Conservation (phyloP, 768 basidiomycete genomes). For the Mycena polygramma region DNA sequence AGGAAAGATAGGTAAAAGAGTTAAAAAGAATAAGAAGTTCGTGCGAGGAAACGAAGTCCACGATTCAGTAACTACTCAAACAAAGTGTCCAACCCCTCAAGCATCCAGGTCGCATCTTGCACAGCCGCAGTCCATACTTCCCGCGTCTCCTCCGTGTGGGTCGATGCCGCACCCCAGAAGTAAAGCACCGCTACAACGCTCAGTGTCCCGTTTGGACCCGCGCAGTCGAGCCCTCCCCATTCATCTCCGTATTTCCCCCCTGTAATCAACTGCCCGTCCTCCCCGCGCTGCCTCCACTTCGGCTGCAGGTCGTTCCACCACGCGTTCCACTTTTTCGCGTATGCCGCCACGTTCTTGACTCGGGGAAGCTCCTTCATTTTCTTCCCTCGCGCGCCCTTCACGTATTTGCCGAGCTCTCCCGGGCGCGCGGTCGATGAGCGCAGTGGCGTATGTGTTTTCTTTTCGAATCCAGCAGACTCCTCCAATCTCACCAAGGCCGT, state of each 20-base stretch:
- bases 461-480: not conserved
- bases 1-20: too few species aligned
- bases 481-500: not conserved
- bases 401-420: not conserved
- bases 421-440: not conserved
- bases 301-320: constrained; percentile 2
- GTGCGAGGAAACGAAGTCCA: too few species aligned
- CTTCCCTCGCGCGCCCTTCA: not conserved
- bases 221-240: not conserved
- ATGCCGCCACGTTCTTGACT: not conserved
- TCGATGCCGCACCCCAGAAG: not conserved
- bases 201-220: not conserved
- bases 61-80: not conserved
- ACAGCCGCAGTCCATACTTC: not conserved
- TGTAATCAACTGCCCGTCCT: not conserved
- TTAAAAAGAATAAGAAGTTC: too few species aligned
- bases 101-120: not conserved
- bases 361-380: not conserved
- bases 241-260: not conserved
- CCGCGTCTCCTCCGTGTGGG: not conserved
- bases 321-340: not conserved
- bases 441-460: not conserved
- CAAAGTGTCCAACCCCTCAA: not conserved
- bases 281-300: not conserved
- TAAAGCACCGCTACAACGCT: not conserved